phyloP scores from a whole-genome alignment of 2,329 filamentous ascomycete species.

The Cladophialophora immunda region DNA sequence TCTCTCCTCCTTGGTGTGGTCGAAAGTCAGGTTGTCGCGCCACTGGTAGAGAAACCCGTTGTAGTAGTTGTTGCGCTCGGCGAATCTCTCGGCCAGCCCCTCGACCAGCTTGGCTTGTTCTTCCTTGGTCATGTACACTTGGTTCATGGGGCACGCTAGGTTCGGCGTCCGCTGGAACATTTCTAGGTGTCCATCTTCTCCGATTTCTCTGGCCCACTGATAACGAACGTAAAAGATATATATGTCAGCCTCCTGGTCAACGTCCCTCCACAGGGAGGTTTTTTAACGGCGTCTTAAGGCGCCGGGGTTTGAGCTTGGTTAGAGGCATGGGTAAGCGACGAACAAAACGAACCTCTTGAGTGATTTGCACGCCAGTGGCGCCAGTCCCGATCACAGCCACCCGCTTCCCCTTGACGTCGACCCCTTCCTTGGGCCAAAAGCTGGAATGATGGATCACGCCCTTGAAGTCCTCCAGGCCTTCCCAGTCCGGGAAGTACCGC shows the following conservation, averaged over 20 bases:
- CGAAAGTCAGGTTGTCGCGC: slow-evolving; percentile 51
- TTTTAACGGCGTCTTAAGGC: not conserved
- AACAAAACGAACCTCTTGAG: slow-evolving; percentile 60
- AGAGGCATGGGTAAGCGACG: not conserved
- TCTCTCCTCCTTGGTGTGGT: slow-evolving; percentile 40
- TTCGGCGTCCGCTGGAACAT: slow-evolving; percentile 73
- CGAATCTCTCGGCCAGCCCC: slow-evolving; percentile 20
- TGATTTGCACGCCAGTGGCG: slow-evolving; percentile 70
- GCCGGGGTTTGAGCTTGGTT: not conserved
- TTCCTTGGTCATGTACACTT: slow-evolving; percentile 55
- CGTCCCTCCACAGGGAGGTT: slow-evolving; percentile 51
- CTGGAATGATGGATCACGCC: slow-evolving; percentile 68
- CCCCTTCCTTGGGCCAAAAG: slow-evolving; percentile 65
- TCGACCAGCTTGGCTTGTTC: slow-evolving; percentile 54
- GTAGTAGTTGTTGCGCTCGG: slow-evolving; percentile 57
- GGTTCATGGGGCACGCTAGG: slow-evolving; percentile 68
- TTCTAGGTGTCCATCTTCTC: slow-evolving; percentile 58
- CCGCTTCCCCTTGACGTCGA: slow-evolving; percentile 68
- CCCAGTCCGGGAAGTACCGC: slow-evolving; percentile 67
- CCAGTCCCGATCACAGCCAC: slow-evolving; percentile 72
- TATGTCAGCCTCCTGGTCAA: not conserved
- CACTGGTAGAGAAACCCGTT: slow-evolving; percentile 69
- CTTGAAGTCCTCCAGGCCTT: slow-evolving; percentile 67
- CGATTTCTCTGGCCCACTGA: slow-evolving; percentile 46
- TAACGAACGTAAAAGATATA: not conserved